phyloP scores from a whole-genome alignment of 78 protist species.

The Cavenderia fasciculata region DNA sequence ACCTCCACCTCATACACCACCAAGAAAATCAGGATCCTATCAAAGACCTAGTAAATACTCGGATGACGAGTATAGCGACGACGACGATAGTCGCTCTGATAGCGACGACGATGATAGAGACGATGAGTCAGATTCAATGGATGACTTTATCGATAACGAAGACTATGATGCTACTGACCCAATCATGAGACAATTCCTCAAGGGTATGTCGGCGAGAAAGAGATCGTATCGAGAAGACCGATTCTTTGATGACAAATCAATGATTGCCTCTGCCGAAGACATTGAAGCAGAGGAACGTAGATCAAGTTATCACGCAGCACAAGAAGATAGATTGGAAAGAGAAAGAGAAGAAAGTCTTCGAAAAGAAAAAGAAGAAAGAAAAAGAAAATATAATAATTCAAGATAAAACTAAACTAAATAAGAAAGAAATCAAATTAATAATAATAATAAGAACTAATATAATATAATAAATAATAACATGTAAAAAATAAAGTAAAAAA shows the following conservation, averaged over 20 bases:
- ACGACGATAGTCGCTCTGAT: too few species aligned
- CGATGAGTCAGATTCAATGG: background rate
- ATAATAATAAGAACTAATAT: too few species aligned
- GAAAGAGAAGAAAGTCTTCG: background rate
- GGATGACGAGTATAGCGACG: too few species aligned
- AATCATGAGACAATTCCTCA: background rate
- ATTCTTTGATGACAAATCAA: conserved; percentile 8
- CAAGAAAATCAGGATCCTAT: too few species aligned
- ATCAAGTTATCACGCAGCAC: background rate
- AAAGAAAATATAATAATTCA: background rate
- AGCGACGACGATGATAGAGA: background rate
- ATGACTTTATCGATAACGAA: conserved; percentile 10
- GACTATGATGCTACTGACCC: background rate
- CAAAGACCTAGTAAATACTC: too few species aligned
- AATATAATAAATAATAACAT: too few species aligned
- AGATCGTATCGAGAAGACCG: background rate
- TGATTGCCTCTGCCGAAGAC: conserved; percentile 8
- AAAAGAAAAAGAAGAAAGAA: background rate
- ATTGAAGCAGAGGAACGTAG: background rate
- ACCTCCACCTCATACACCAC: too few species aligned
- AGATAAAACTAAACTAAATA: background rate
- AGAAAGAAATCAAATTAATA: background rate
- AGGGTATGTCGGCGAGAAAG: background rate
- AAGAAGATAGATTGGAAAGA: background rate
- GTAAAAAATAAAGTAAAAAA: too few species aligned